Evolutionary conservation across 2,329 filamentous ascomycete genomes (phyloP).

Genomic region (Cercospora janseana): DNA sequence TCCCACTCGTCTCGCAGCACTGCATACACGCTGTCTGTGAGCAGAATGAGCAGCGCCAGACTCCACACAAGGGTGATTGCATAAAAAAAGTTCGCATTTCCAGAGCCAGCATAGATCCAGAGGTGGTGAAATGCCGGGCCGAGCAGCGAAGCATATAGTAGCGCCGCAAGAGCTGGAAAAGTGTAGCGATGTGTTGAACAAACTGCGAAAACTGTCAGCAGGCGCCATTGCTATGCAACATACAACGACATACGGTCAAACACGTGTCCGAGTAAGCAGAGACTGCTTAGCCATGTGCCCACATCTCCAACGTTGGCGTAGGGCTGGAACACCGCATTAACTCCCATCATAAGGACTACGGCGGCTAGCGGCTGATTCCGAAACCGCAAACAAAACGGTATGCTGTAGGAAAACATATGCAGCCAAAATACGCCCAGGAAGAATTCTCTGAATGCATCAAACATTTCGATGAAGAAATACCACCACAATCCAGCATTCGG

Average conservation of each 20-base stretch:
- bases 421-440: constrained; percentile 98
- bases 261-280: constrained; percentile 85
- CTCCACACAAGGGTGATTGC: constrained; percentile 99
- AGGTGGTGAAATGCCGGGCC: constrained; percentile 95
- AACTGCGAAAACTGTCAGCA: constrained; percentile 48
- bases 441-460: constrained; percentile 94
- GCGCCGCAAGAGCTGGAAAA: constrained; percentile 76
- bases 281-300: constrained; percentile 76
- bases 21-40: constrained; percentile 86
- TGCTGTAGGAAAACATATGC: constrained; percentile 85
- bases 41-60: constrained; percentile 77
- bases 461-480: constrained; percentile 99
- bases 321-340: constrained; percentile 94
- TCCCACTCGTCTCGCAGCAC: constrained; percentile 92
- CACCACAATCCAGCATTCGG: constrained; percentile 97
- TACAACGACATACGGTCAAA: constrained; percentile 65
- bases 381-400: constrained; percentile 77
- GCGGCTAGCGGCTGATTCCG: constrained; percentile 84
- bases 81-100: constrained; percentile 99
- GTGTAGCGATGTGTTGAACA: constrained; percentile 72
- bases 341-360: constrained; percentile 77
- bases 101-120: constrained; percentile 97
- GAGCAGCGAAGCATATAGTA: constrained; percentile 83
- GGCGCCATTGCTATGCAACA: neutral
- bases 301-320: constrained; percentile 93